A percentile compares a stretch with the other conserved stretches of the same genome.
Conservation (phyloP, 2,329 filamentous ascomycete species). For the Scytalidium sp. region DNA sequence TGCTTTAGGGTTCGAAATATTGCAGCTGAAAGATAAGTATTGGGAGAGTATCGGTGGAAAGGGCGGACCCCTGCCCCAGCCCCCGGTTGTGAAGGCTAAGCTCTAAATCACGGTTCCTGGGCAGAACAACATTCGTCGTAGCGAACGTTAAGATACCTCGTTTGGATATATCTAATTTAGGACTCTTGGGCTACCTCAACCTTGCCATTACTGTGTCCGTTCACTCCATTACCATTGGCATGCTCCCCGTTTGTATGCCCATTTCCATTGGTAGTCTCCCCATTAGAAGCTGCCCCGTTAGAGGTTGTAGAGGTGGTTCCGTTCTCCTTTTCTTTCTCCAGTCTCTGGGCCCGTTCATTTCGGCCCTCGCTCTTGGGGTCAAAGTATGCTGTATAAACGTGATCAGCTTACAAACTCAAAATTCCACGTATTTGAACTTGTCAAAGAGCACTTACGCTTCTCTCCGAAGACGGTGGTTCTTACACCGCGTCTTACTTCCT, state of each 20-base stretch:
- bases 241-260: neutral
- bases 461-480: slow-evolving; percentile 23
- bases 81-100: neutral
- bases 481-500: slow-evolving; percentile 14
- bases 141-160: neutral
- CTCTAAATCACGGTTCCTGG: neutral
- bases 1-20: slow-evolving; percentile 1
- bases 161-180: neutral
- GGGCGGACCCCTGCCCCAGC: neutral
- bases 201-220: neutral
- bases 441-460: slow-evolving; percentile 17
- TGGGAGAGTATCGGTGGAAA: neutral
- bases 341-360: slow-evolving; percentile 13
- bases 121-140: neutral
- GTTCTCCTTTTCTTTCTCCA: neutral
- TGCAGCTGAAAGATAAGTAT: slow-evolving; percentile 4
- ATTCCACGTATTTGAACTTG: neutral
- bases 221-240: neutral
- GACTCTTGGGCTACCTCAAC: neutral
- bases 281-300: too few species aligned
- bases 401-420: neutral
- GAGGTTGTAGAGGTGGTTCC: too few species aligned
- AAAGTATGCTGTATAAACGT: slow-evolving; percentile 15
- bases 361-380: slow-evolving; percentile 21
- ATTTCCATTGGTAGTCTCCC: neutral